Evolutionary conservation across 768 basidiomycete genomes (phyloP).

Genomic region (Termitomyces sp.): DNA sequence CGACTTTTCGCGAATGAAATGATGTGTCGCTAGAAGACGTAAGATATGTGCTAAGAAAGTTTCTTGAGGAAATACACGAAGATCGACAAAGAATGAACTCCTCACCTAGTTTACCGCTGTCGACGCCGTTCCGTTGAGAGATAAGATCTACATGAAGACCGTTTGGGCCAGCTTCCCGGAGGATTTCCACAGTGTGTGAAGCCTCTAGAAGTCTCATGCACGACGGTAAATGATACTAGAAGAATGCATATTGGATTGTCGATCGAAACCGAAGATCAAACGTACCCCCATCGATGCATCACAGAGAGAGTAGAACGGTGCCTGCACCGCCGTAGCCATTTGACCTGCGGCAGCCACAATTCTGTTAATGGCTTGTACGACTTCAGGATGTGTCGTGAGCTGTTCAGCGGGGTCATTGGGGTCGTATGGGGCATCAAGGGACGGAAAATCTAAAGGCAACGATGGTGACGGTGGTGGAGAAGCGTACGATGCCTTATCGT

Average conservation of each 20-base stretch:
- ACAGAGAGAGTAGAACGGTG: conserved; percentile 65
- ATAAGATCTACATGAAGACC: conserved; percentile 46
- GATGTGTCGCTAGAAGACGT: conserved; percentile 73
- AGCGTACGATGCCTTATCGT: conserved; percentile 15
- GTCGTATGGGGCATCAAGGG: conserved; percentile 43
- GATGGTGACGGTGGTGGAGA: conserved; percentile 28
- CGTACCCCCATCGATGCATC: conserved; percentile 69
- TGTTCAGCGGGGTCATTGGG: conserved; percentile 43
- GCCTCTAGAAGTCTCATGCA: conserved; percentile 72
- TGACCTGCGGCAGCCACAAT: conserved; percentile 71
- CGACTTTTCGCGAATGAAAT: conserved; percentile 61
- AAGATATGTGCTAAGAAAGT: conserved; percentile 56
- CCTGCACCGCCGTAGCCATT: conserved; percentile 56
- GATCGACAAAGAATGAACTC: neutral
- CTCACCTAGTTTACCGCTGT: conserved; percentile 47
- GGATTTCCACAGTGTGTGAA: conserved; percentile 62
- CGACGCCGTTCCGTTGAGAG: conserved; percentile 37
- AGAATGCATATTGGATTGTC: neutral
- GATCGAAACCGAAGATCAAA: conserved; percentile 7
- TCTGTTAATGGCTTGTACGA: conserved; percentile 51
- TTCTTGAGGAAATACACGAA: neutral
- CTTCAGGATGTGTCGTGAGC: conserved; percentile 54
- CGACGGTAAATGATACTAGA: conserved; percentile 70
- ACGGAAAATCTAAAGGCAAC: conserved; percentile 47
- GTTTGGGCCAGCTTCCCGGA: conserved; percentile 54